Percentiles rank a stretch among this genome's conserved stretches.
phyloP scores from a whole-genome alignment of 768 basidiomycete species.

The Pholiota microspora region DNA sequence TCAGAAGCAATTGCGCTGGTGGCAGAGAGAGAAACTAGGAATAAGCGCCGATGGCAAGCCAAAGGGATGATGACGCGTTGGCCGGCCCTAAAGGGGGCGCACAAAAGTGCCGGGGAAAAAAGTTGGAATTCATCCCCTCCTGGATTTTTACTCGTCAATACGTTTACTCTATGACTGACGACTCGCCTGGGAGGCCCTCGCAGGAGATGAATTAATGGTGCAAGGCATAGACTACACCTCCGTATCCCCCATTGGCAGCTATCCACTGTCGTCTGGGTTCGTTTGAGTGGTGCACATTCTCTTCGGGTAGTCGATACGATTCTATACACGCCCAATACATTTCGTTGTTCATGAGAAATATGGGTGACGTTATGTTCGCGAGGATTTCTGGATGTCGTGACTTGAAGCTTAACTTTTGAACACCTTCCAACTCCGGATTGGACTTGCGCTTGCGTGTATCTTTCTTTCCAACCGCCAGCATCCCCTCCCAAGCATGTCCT shows the following conservation, averaged over 20 bases:
- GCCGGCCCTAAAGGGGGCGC: slow-evolving; percentile 21
- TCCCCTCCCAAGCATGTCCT: slow-evolving; percentile 24
- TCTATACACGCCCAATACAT: slow-evolving; percentile 2
- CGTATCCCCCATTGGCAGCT: slow-evolving; percentile 77
- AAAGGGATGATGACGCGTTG: too few species aligned
- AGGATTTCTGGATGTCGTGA: slow-evolving; percentile 8
- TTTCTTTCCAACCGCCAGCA: slow-evolving; percentile 10
- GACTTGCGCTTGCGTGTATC: slow-evolving; percentile 18
- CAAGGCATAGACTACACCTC: slow-evolving; percentile 86
- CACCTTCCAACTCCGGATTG: slow-evolving; percentile 31
- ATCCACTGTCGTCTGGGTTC: slow-evolving; percentile 64
- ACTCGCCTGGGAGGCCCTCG: slow-evolving; percentile 58
- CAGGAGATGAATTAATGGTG: slow-evolving; percentile 90
- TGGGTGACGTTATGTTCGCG: not conserved
- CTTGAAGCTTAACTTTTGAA: slow-evolving; percentile 11
- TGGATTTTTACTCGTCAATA: slow-evolving; percentile 38
- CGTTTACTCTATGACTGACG: slow-evolving; percentile 36
- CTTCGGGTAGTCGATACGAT: slow-evolving; percentile 1
- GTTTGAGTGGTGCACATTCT: slow-evolving; percentile 83
- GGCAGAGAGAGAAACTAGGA: too few species aligned
- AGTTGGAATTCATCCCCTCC: slow-evolving; percentile 39
- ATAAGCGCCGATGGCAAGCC: too few species aligned
- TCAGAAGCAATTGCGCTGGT: too few species aligned
- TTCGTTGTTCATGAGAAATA: not conserved
- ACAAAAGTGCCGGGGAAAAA: slow-evolving; percentile 10